phyloP scores from a whole-genome alignment of 2,329 filamentous ascomycete genomes.

The Microsporum audouinii region DNA sequence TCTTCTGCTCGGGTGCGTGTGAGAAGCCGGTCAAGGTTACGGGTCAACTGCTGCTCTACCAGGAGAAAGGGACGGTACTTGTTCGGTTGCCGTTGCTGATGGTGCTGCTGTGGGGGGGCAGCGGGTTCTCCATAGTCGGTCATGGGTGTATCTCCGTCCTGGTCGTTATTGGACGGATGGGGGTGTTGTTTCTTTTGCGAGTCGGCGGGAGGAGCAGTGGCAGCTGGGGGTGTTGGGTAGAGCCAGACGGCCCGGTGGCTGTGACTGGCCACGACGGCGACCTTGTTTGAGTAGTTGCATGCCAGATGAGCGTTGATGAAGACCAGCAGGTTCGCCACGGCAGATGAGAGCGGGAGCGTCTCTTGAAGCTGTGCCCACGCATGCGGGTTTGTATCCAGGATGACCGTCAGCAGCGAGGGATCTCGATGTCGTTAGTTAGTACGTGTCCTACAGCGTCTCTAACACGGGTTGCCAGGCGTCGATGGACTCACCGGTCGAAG shows the following conservation, averaged over 20 bases:
- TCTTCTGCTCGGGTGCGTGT: slow-evolving; percentile 56
- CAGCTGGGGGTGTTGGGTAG: slow-evolving; percentile 52
- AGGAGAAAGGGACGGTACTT: slow-evolving; percentile 89
- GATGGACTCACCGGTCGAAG: not conserved
- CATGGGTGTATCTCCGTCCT: slow-evolving; percentile 50
- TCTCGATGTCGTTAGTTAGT: slow-evolving; percentile 25
- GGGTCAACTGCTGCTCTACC: slow-evolving; percentile 69
- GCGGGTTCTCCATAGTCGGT: slow-evolving; percentile 29
- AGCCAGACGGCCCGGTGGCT: slow-evolving; percentile 78
- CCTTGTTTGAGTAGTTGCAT: slow-evolving; percentile 84
- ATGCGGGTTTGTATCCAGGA: slow-evolving; percentile 93
- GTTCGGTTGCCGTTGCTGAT: slow-evolving; percentile 48
- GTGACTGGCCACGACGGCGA: slow-evolving; percentile 84
- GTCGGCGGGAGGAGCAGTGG: not conserved
- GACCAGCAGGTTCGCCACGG: slow-evolving; percentile 79
- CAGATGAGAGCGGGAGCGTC: slow-evolving; percentile 67
- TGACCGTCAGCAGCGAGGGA: slow-evolving; percentile 76
- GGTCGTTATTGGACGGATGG: slow-evolving; percentile 14
- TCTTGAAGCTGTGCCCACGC: slow-evolving; percentile 73
- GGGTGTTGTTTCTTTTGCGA: slow-evolving; percentile 2
- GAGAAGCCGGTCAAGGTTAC: slow-evolving; percentile 63
- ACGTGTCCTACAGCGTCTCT: not conserved
- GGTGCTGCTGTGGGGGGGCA: slow-evolving; percentile 19
- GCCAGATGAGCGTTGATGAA: slow-evolving; percentile 95
- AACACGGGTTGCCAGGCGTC: too few species aligned